Base-by-base conservation (phyloP, 2,329 filamentous ascomycete species). In the Botryosphaeria dothidea region DNA sequence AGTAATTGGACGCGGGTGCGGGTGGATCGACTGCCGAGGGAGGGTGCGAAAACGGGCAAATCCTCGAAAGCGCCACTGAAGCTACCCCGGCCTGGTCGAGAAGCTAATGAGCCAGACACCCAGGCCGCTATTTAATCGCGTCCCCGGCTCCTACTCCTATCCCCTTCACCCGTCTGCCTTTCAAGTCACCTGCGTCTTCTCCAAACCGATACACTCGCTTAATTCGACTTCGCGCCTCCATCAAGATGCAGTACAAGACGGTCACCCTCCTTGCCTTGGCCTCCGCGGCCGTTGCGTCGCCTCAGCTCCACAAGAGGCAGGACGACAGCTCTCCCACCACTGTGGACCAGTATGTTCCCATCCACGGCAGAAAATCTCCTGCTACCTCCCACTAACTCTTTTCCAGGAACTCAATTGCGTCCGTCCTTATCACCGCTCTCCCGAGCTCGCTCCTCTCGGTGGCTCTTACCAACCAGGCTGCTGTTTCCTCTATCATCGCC, bases 371-470 rank as follows among this genome's bases (percentile, higher is more conserved):
- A 11, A 13, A 29, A 7, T 4, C 36, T 23, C 21, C 15, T 25
- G 36, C 31, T 6, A n/a, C 7, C 7, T 25, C 21, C 34, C 34
- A 15, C 25, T 56, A 27, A 54, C n/a, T 5, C 19, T 11, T 8
- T 38, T 38, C 1, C 5, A 56, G 38, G 15, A 27, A 41, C 45
- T 62, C 60, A 11, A 36, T 56, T 23, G 36, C 38, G 4, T 54
- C 61, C 19, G 78, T 80, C 64, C 78, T 83, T 62, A 71, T 76
- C 67, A 81, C 79, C 21, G 81, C 79, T 48, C 75, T 83, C 57
- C 81, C 81, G 19, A 67, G 75, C 29, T 78, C 80, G 4, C 70
- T 78, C 56, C 68, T 79, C 65, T 70, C 72, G 17, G 72, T 78
- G 65, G 80, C 78, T 38, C 67, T 79, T 60, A 80, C 79, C 67